Conservation (phyloP, 2,329 filamentous ascomycete genomes). For the Tolypocladium tundrense region DNA sequence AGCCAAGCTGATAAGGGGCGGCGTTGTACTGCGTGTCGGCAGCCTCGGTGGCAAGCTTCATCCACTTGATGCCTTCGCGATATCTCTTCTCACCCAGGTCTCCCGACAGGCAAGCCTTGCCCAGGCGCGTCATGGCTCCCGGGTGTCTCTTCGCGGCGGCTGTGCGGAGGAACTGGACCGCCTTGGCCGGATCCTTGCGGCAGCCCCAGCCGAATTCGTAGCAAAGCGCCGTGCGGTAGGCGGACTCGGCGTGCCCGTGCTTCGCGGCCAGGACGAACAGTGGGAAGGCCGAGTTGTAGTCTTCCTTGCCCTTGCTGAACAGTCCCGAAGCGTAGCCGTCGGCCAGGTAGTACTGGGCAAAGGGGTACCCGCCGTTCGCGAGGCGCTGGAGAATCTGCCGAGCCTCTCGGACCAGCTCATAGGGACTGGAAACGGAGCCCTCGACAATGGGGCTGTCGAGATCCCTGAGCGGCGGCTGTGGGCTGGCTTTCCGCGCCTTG, state of each 20-base stretch:
- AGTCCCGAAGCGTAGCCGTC: constrained; percentile 91
- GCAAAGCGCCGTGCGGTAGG: constrained; percentile 84
- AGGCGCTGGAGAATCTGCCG: constrained; percentile 80
- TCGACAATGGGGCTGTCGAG: constrained; percentile 36
- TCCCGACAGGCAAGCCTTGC: constrained; percentile 78
- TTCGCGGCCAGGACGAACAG: constrained; percentile 91
- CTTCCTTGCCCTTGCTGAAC: constrained; percentile 89
- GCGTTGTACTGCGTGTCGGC: constrained; percentile 88
- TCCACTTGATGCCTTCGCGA: constrained; percentile 88
- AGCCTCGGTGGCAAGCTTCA: constrained; percentile 84
- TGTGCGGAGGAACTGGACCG: constrained; percentile 84
- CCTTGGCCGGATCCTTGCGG: constrained; percentile 79
- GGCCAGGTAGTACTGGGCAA: constrained; percentile 94
- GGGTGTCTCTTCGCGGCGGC: constrained; percentile 91
- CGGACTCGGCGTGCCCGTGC: constrained; percentile 93
- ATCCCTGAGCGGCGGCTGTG: constrained; percentile 35
- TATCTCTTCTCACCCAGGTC: constrained; percentile 84
- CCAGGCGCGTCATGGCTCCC: constrained; percentile 85
- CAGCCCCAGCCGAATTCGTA: constrained; percentile 99
- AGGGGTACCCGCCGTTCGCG: constrained; percentile 81
- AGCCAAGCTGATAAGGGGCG: constrained; percentile 81
- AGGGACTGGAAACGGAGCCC: constrained; percentile 38
- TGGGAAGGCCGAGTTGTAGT: constrained; percentile 84
- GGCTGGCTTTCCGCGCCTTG: constrained; percentile 32
- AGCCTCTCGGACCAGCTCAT: constrained; percentile 74